A percentile compares a stretch with the other conserved stretches of the same genome.
Evolutionary conservation across 1,139 yeast species (phyloP).

Genomic region (Yamadazyma atmosphaerica): DNA sequence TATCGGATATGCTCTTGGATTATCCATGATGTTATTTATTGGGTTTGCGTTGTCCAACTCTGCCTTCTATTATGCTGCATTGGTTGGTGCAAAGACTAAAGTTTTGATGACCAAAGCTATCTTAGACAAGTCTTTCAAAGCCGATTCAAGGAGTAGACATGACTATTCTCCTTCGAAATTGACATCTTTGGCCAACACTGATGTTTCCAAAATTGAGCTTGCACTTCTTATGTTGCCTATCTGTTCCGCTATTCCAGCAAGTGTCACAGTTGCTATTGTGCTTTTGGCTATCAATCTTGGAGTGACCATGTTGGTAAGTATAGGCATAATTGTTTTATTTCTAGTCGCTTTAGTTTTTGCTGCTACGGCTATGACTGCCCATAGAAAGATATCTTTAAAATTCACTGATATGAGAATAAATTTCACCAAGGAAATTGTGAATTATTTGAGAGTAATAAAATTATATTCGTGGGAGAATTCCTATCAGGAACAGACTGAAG

Average conservation of each 20-base stretch:
- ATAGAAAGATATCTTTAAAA: slow-evolving; percentile 26
- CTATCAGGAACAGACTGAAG: slow-evolving; percentile 45
- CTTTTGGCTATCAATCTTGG: slow-evolving; percentile 35
- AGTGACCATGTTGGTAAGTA: slow-evolving; percentile 34
- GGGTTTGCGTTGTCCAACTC: slow-evolving; percentile 27
- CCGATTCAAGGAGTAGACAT: slow-evolving; percentile 58
- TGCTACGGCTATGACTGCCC: slow-evolving; percentile 25
- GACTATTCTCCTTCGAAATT: slow-evolving; percentile 65
- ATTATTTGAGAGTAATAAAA: slow-evolving; percentile 37
- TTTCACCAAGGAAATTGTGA: slow-evolving; percentile 35
- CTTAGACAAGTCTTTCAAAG: slow-evolving; percentile 63
- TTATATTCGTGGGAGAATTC: slow-evolving; percentile 72
- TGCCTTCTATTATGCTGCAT: slow-evolving; percentile 25
- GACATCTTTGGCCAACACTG: slow-evolving; percentile 51
- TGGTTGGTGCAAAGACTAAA: slow-evolving; percentile 62
- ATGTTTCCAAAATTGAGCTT: slow-evolving; percentile 36
- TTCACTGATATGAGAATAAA: slow-evolving; percentile 36
- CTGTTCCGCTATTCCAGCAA: slow-evolving; percentile 26
- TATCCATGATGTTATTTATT: slow-evolving; percentile 24
- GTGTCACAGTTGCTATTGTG: slow-evolving; percentile 33
- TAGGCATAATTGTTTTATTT: slow-evolving; percentile 29
- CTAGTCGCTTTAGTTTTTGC: slow-evolving; percentile 22
- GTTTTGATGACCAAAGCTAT: slow-evolving; percentile 67
- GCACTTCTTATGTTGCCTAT: slow-evolving; percentile 34
- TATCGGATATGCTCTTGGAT: slow-evolving; percentile 40